Evolutionary conservation across 176 grass and related monocot species (phyloP), one percentile per base, ranked within the genome.

Genomic region (Aegilops bicornis): DNA sequence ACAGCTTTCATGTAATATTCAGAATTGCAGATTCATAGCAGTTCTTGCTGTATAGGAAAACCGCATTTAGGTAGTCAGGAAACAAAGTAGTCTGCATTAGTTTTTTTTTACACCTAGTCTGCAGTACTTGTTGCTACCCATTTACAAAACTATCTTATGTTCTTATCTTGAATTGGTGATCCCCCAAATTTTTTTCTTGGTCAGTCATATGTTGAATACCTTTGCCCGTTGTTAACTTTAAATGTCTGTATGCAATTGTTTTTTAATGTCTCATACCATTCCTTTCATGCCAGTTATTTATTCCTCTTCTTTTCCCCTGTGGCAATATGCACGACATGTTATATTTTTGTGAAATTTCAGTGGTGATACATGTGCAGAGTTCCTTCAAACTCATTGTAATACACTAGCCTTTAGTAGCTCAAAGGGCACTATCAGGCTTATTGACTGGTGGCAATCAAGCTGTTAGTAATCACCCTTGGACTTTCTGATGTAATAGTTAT

Each of bases 311-410:
- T 40, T 69, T 68, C 72, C 75, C 72, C 61, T 45, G 14, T 82
- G 83, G 72, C 7, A 69, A 82, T 61, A 78, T 56, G 70, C 72
- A 71, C 82, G 62, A 78, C 78, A 78, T 86, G 77, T 33, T 87
- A 80, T 79, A 79, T 84, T 77, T 84, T 39, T 80, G 40, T 92
- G 84, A 67, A 78, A 90, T 88, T 93, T 69, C 92, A 97, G 94
- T 94, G 92, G 94, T 97, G 88, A 97, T 97, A 97, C 94, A 73
- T 92, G 84, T 82, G 94, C 94, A 82, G 94, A 97, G 67, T 97
- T 97, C 88, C 94, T 94, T 83, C 94, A 92, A 71, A 89, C 82
- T 63, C 90, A 97, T 71, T 97, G 94, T 90, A 92, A 94, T 82
- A 92, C 89, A 85, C 80, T 97, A 84, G 94, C 94, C 32, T 97